phyloP scores from a whole-genome alignment of 2,329 filamentous ascomycete species.

The Xylariomycetidae sp. region DNA sequence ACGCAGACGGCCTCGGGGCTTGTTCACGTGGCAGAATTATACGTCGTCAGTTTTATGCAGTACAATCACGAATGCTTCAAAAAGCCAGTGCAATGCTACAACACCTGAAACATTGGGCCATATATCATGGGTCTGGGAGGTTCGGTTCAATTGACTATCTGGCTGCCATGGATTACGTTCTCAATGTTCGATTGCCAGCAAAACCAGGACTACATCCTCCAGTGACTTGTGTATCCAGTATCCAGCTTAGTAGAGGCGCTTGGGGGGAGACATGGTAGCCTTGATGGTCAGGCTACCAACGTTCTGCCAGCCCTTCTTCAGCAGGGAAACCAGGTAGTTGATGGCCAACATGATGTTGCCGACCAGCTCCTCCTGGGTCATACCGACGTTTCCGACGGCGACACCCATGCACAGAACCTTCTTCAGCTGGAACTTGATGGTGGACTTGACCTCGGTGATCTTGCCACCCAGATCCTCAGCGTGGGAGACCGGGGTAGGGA shows the following conservation, averaged over 20 bases:
- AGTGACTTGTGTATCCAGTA: conserved; percentile 5
- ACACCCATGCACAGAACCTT: conserved; percentile 99
- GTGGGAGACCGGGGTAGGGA: conserved; percentile 98
- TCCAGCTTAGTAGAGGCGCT: conserved; percentile 90
- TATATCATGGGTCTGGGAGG: conserved; percentile 12
- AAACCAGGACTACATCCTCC: conserved; percentile 24
- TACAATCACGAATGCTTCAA: no score
- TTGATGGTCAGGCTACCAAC: conserved; percentile 99
- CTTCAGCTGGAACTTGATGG: conserved; percentile 99
- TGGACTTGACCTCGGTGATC: conserved; percentile 99
- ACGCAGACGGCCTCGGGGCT: no score
- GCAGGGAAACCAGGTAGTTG: conserved; percentile 98
- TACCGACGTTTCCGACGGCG: conserved; percentile 96
- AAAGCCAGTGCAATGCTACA: not conserved
- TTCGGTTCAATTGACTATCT: conserved; percentile 22
- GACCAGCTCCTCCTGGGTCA: conserved; percentile 92
- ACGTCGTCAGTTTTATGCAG: no score
- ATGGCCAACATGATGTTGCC: conserved; percentile 99
- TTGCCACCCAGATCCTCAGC: conserved; percentile 86
- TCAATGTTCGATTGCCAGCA: conserved; percentile 13
- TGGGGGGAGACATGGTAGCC: conserved; percentile 98
- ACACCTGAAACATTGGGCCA: not conserved
- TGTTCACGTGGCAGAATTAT: no score
- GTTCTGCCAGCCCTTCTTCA: conserved; percentile 99
- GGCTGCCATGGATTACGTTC: conserved; percentile 11